phyloP scores from a whole-genome alignment of 306 rosid genomes.

The Acacia acuminata region DNA sequence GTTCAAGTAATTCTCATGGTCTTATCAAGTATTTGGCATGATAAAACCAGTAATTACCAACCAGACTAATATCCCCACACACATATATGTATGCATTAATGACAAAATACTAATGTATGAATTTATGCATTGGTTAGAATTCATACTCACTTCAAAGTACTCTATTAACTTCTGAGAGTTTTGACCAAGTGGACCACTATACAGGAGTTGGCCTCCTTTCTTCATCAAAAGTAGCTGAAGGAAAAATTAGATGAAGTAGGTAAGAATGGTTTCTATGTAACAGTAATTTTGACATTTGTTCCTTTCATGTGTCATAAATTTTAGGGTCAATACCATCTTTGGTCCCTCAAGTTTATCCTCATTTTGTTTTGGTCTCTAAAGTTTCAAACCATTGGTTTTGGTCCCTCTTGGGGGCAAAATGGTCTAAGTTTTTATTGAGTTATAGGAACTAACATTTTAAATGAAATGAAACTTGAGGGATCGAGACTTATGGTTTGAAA shows the following conservation, averaged over 20 bases:
- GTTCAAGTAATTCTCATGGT: background rate
- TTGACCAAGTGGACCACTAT: constrained; percentile 55
- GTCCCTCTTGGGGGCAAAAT: too few relatives aligned
- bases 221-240: constrained; percentile 57
- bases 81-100: background rate
- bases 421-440: too few relatives aligned
- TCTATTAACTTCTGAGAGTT: constrained; percentile 48
- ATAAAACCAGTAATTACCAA: background rate
- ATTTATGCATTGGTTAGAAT: background rate
- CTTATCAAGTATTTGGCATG: background rate
- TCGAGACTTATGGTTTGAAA: too few relatives aligned
- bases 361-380: too few relatives aligned
- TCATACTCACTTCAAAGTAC: constrained; percentile 54
- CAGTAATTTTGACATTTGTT: background rate
- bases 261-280: background rate
- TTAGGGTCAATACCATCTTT: too few relatives aligned
- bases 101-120: background rate
- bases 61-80: background rate
- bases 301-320: background rate
- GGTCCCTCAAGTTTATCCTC: too few relatives aligned
- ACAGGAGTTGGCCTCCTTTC: constrained; percentile 59
- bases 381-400: too few relatives aligned
- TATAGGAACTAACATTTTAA: too few relatives aligned
- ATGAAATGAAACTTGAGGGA: too few relatives aligned
- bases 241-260: constrained; percentile 8